These are phyloP conservation scores for Scorias spongiosa DNA, from an alignment of 2,329 filamentous ascomycete species.

Conservation along the genomic window DNA sequence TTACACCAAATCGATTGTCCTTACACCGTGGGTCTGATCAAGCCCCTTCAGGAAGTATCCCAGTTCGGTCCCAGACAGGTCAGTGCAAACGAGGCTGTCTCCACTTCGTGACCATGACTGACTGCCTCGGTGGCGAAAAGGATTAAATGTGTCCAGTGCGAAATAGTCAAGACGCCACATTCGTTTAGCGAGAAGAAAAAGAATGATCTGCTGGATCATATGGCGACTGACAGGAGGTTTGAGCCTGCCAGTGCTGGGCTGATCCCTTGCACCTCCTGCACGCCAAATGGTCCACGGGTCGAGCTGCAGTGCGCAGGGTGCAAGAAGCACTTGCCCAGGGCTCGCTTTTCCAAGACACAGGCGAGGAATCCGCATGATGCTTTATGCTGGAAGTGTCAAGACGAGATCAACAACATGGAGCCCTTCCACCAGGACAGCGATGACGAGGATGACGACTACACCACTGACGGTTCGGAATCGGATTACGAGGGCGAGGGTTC, in stretches of 20 bases:
- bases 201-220: not conserved
- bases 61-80: too few relatives aligned
- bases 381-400: conserved; percentile 1
- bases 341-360: conserved; percentile 3
- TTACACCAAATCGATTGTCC: too few relatives aligned
- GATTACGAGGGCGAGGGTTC: too few relatives aligned
- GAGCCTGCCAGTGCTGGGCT: not conserved
- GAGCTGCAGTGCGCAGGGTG: conserved; percentile 1
- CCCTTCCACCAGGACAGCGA: not conserved
- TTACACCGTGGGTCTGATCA: too few relatives aligned
- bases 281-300: not conserved
- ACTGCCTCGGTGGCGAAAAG: not conserved
- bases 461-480: too few relatives aligned
- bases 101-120: too few relatives aligned
- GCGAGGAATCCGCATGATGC: conserved; percentile 1
- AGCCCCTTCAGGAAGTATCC: too few relatives aligned
- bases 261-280: not conserved
- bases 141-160: conserved; percentile 3
- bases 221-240: not conserved
- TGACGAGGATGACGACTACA: not conserved
- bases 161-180: conserved; percentile 1
- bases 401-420: not conserved
- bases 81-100: too few relatives aligned
- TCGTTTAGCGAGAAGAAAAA: not conserved
- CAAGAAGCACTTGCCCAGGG: conserved; percentile 2